Conservation (phyloP, 129 eudicot species). For the Helichrysum umbraculigerum region DNA sequence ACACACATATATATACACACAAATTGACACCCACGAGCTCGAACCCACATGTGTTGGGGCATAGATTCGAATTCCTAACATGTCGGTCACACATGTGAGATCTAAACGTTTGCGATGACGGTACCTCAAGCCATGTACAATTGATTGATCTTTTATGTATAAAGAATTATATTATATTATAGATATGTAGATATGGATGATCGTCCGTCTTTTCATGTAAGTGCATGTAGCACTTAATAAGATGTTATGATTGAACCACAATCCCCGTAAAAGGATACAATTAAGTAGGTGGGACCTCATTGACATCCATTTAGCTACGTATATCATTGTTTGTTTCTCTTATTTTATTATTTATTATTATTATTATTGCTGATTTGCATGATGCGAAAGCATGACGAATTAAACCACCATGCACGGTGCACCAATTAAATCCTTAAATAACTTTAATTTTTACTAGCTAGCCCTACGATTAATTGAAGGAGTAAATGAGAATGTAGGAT, state of each 20-base stretch:
- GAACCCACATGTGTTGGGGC: too few relatives aligned
- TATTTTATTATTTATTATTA: not conserved
- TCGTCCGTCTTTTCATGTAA: not conserved
- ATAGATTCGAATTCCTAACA: too few relatives aligned
- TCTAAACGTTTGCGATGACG: too few relatives aligned
- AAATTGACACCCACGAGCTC: too few relatives aligned
- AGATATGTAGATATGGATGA: too few relatives aligned
- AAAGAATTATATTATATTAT: too few relatives aligned
- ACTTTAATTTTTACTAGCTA: too few relatives aligned
- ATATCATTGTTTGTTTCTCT: not conserved
- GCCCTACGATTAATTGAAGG: not conserved
- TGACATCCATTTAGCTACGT: slow-evolving; percentile 13
- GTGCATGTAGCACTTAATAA: slow-evolving; percentile 24
- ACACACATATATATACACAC: too few relatives aligned
- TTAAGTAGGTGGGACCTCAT: slow-evolving; percentile 12
- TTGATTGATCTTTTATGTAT: too few relatives aligned
- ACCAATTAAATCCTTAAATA: not conserved
- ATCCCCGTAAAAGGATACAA: slow-evolving; percentile 22
- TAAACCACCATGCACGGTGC: not conserved
- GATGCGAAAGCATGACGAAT: slow-evolving; percentile 33
- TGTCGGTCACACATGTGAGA: too few relatives aligned
- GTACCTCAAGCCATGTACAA: too few relatives aligned
- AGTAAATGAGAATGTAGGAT: not conserved
- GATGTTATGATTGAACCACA: slow-evolving; percentile 29
- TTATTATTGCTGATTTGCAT: slow-evolving; percentile 3